Conservation (phyloP, 305 asterid genomes). For the Fraxinus baroniana region DNA sequence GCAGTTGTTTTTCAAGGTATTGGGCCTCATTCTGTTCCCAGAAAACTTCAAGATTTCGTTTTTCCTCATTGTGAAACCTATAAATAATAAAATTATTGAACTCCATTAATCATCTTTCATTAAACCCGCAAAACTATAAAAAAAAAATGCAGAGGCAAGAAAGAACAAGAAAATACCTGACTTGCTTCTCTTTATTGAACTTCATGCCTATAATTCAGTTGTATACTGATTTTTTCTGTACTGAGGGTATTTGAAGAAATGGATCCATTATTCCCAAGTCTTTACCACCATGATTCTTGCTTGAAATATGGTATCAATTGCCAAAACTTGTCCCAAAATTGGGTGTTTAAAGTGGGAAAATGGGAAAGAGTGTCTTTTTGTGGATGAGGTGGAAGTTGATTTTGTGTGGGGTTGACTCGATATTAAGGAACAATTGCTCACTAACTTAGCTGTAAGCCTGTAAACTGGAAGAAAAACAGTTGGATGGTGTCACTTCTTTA, state of each 20-base stretch:
- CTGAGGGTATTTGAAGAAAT: background rate
- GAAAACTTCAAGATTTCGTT: conserved; percentile 42
- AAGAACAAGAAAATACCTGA: conserved; percentile 40
- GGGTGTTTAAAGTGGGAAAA: background rate
- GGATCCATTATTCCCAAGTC: conserved; percentile 4
- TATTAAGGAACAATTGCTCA: too few species aligned
- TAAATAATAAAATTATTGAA: background rate
- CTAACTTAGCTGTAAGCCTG: conserved; percentile 11
- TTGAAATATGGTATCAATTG: conserved; percentile 6
- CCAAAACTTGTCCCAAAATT: background rate
- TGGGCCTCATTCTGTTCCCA: conserved; percentile 44
- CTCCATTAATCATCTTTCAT: conserved; percentile 1
- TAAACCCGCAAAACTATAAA: too few species aligned
- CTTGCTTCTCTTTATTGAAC: conserved; percentile 51
- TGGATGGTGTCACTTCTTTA: conserved; percentile 19
- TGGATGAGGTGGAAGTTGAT: conserved; percentile 19
- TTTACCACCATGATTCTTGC: background rate
- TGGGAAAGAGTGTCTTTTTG: conserved; percentile 10
- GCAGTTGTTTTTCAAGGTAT: conserved; percentile 37
- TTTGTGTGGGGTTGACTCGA: conserved; percentile 30
- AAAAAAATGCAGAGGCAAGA: background rate
- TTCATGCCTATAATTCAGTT: conserved; percentile 32
- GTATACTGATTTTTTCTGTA: background rate
- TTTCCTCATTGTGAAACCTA: conserved; percentile 57
- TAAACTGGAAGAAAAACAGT: conserved; percentile 21